These are phyloP conservation scores for Tylopilus subfusipes DNA, from an alignment of 768 basidiomycete genomes.

Conservation along the genomic window DNA sequence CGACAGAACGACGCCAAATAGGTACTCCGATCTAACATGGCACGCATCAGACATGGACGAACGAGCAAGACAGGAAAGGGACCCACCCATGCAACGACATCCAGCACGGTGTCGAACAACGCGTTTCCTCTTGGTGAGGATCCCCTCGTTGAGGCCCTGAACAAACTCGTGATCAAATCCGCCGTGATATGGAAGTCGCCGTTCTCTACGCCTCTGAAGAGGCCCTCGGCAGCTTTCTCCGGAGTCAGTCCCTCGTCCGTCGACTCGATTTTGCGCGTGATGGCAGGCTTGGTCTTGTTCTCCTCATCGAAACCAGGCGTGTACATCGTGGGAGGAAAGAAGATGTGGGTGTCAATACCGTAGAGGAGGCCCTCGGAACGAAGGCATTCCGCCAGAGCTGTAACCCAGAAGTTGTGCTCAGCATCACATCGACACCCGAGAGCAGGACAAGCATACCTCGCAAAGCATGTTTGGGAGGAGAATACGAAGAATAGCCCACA, in stretches of 20 bases:
- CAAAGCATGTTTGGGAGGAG: constrained; percentile 82
- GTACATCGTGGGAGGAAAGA: constrained; percentile 79
- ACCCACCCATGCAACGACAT: constrained; percentile 46
- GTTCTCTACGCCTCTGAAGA: constrained; percentile 68
- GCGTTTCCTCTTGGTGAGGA: constrained; percentile 57
- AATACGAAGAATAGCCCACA: constrained; percentile 75
- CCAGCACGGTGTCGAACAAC: constrained; percentile 48
- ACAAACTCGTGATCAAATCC: constrained; percentile 63
- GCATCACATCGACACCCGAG: background rate
- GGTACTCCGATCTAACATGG: constrained; percentile 45
- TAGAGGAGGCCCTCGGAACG: constrained; percentile 79
- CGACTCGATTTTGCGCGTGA: constrained; percentile 75
- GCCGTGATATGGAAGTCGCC: constrained; percentile 74
- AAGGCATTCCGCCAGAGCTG: constrained; percentile 81
- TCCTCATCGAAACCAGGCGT: constrained; percentile 76
- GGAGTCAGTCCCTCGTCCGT: constrained; percentile 61
- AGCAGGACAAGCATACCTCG: constrained; percentile 49
- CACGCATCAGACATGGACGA: background rate
- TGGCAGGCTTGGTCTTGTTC: constrained; percentile 69
- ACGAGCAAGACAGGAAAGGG: background rate
- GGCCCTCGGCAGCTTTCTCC: constrained; percentile 54
- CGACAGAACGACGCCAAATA: constrained; percentile 50
- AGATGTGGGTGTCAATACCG: constrained; percentile 73
- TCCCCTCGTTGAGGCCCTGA: constrained; percentile 62
- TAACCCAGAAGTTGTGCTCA: background rate